Percentiles rank a stretch among this genome's conserved stretches.
phyloP scores from a whole-genome alignment of 352 stramenopile genomes.

The Phytophthora ohioensis region DNA sequence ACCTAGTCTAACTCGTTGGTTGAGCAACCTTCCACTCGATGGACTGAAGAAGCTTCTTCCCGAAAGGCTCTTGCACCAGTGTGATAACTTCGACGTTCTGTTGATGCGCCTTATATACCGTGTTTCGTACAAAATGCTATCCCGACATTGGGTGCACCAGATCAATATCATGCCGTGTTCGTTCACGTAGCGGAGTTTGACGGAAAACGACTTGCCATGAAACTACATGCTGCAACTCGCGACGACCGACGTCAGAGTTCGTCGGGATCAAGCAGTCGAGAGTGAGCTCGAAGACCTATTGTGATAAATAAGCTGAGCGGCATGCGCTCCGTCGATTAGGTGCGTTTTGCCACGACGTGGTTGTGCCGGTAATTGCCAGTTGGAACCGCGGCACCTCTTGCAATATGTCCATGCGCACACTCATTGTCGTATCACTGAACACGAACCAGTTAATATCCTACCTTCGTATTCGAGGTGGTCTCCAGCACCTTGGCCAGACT shows the following conservation, averaged over 20 bases:
- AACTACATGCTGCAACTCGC: conserved; percentile 68
- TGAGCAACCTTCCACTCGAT: too few species aligned
- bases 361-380: conserved; percentile 38
- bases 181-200: conserved; percentile 62
- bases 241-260: conserved; percentile 40
- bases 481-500: conserved; percentile 58
- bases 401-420: conserved; percentile 55
- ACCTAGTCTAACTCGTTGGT: too few species aligned
- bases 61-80: too few species aligned
- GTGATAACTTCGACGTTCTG: too few species aligned
- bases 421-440: conserved; percentile 51
- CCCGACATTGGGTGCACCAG: conserved; percentile 31
- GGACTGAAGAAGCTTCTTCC: too few species aligned
- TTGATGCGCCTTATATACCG: too few species aligned
- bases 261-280: not conserved
- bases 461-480: conserved; percentile 36
- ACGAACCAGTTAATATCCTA: conserved; percentile 1
- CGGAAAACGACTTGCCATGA: conserved; percentile 55
- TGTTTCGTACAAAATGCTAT: too few species aligned
- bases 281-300: conserved; percentile 46
- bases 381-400: conserved; percentile 59
- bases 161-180: conserved; percentile 61
- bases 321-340: conserved; percentile 48
- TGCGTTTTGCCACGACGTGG: conserved; percentile 53
- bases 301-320: conserved; percentile 53